Base-by-base conservation (phyloP, 306 rosid genomes). In the Erythrophleum fordii region DNA sequence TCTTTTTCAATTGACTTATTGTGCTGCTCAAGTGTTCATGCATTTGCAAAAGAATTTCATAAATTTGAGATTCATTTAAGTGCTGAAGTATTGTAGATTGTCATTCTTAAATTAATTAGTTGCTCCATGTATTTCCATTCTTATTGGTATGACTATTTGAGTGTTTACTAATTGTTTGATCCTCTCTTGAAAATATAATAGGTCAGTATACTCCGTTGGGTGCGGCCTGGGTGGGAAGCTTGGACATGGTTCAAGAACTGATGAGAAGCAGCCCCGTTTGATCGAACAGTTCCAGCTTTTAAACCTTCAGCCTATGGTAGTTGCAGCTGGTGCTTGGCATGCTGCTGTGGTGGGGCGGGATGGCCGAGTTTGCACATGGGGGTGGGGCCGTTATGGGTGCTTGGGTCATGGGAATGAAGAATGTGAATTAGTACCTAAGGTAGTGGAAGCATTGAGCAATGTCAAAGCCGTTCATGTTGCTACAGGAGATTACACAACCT, bases 181-280 rank as follows among this genome's bases (percentile, higher is more conserved):
- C 56, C 62, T 77, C 72, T 60, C 22, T 69, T 68, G 60, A 31
- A 72, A 82, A 76, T 9, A 66, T 79, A 18, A 39, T 85, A 95
- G 99, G 99, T 91, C 97, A 3, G 97, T 95, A 3, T 95, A 90
- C 84, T 95, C 99, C 11, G 99, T 95, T 64, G 99, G 99, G 7
- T 95, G 99, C 69, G 99, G 99, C 86, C 83, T 95, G 85, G 99
- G 99, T 12, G 97, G 99, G 80, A 95, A 95, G 90, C 95, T 95
- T 34, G 99, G 99, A 72, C 99, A 95, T 0, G 97, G 99, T 45
- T 67, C 89, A 59, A 90, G 90, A 84, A 90, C 91, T 0, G 97
- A 95, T 80, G 99, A 95, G 80, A 95, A 93, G 84, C 64, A 81
- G 60, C 97, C 99, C 39, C 91, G 97, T 25, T 73, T 90, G 62